Evolutionary conservation across 495 filamentous ascomycete species (phyloP), one percentile per base, ranked within the genome.

Genomic region (Neurospora hispaniola): DNA sequence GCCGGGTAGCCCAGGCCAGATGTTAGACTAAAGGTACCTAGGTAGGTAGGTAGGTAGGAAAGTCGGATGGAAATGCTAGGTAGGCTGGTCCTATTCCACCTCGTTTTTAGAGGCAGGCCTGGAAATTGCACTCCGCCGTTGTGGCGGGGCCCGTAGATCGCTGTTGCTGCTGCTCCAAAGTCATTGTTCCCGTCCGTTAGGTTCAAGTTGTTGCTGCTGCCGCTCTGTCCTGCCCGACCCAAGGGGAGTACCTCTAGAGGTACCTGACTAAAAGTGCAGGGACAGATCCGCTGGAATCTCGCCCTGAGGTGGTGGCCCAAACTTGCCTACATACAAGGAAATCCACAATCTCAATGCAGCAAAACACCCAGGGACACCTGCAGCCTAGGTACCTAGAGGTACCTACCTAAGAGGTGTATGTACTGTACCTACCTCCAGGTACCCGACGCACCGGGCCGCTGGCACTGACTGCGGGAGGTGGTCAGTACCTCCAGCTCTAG

Each of bases 61-160:
- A 31, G 27, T 31, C 27, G 27, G 27, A 31, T 31, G 27, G 27
- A 59, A 59, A 59, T 14, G 48, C 23, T 27, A 59, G 48, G 11
- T 27, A 59, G 48, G 11, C 48, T 27, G 6, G 54, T 62, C 54
- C 54, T 23, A 35, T 62, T 62, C 27, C 27, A 62, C 31, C 16
- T 62, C 31, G 54, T 35, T 31, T 31, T 31, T 35, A 35, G 54
- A 66, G 18, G 54, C 54, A 74, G 72, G 73, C 73, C 74, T 76
- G 76, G 76, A 80, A 79, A 78, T 80, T 78, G 72, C 75, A 72
- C 76, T 80, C 79, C 76, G 79, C 75, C 72, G 73, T 71, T 68
- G 79, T 73, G 74, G 78, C 48, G 48, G 78, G 77, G 74, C 74
- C 75, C 74, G 79, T 74, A 76, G 79, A 80, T 80, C 79, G 72